Percentiles rank a stretch among this genome's conserved stretches.
These are phyloP conservation scores for Aspergillus sclerotioniger DNA, from an alignment of 495 filamentous ascomycete species.

Conservation along the genomic window DNA sequence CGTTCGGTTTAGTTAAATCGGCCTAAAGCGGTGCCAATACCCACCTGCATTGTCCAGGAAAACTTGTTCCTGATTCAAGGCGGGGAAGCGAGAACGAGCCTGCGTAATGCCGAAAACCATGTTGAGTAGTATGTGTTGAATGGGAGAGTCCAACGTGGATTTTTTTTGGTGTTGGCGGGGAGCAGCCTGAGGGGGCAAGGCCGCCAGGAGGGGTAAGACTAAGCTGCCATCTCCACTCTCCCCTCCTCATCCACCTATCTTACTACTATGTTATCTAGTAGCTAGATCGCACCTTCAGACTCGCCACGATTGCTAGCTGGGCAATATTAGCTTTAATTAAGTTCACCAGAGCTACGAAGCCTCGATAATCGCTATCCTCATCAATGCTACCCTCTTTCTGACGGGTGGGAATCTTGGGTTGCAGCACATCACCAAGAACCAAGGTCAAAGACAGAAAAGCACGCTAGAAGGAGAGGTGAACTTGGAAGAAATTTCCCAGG, in stretches of 20 bases:
- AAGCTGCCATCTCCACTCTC: not conserved
- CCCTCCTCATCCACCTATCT: not conserved
- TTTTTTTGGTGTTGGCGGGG: not conserved
- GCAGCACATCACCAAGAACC: too few species aligned
- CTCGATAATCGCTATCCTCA: too few species aligned
- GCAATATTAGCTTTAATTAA: too few species aligned
- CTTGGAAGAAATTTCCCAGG: too few species aligned
- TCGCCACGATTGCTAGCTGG: not conserved
- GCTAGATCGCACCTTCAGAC: not conserved
- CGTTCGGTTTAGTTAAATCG: not conserved
- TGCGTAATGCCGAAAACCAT: constrained; percentile 50
- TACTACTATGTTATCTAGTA: not conserved
- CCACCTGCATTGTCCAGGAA: constrained; percentile 67
- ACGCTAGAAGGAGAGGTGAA: too few species aligned
- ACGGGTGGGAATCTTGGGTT: too few species aligned
- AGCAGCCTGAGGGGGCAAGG: not conserved
- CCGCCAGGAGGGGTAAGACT: not conserved
- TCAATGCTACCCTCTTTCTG: too few species aligned
- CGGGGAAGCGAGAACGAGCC: constrained; percentile 63
- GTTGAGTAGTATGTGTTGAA: not conserved
- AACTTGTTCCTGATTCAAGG: constrained; percentile 61
- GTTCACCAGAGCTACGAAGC: too few species aligned
- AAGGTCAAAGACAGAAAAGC: too few species aligned
- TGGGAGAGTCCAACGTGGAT: not conserved
- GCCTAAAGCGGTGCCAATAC: not conserved